phyloP scores from a whole-genome alignment of 768 basidiomycete genomes.

The Suillus paluster region DNA sequence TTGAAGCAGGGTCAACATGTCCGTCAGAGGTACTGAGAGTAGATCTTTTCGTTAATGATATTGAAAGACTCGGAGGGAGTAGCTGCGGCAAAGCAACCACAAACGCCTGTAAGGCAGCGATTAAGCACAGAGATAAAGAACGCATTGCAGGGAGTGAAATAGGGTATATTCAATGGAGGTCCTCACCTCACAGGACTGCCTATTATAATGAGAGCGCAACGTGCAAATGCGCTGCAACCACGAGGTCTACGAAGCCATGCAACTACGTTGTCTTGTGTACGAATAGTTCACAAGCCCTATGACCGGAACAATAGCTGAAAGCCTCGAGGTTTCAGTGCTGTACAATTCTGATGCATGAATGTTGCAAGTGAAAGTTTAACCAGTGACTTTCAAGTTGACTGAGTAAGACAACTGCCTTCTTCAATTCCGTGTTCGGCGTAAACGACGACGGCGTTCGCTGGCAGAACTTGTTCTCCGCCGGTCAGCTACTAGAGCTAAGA shows the following conservation, averaged over 20 bases:
- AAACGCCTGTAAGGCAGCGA: conserved; percentile 19
- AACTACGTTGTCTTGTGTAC: neutral
- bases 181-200: neutral
- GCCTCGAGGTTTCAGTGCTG: too few species aligned
- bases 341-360: too few species aligned
- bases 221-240: conserved; percentile 1
- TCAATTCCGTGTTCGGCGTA: too few species aligned
- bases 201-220: neutral
- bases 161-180: conserved; percentile 2
- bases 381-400: too few species aligned
- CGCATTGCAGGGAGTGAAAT: conserved; percentile 13
- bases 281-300: too few species aligned
- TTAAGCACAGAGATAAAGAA: conserved; percentile 10
- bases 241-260: neutral
- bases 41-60: conserved; percentile 23
- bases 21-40: conserved; percentile 17
- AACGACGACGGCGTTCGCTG: too few species aligned
- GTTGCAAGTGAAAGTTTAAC: too few species aligned
- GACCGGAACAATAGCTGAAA: too few species aligned
- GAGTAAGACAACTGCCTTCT: too few species aligned
- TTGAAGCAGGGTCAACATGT: conserved; percentile 18
- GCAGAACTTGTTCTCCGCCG: too few species aligned
- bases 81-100: conserved; percentile 20
- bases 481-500: too few species aligned
- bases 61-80: conserved; percentile 17